Evolutionary conservation across 2,329 filamentous ascomycete genomes (phyloP), one percentile per base, ranked within the genome.

Genomic region (Colletotrichum graminicola): DNA sequence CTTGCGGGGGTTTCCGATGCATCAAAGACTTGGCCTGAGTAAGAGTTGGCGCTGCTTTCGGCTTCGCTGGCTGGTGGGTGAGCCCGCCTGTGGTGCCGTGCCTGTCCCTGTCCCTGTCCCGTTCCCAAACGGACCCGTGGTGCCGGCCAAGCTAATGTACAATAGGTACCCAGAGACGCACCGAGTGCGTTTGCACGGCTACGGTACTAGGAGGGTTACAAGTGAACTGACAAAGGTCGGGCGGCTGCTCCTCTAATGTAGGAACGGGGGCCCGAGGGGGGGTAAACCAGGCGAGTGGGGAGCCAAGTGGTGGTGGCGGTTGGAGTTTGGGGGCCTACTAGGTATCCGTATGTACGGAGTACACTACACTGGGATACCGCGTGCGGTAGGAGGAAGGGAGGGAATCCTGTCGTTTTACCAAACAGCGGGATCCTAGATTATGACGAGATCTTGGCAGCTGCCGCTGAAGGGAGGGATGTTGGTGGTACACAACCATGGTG

Each of bases 181-280:
- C 36, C 36, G 26, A 39, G 63, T 55, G 26, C 56, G 62, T 52
- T 55, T 16, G 36, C 32, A 66, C 26, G 18, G 47, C 43, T 43
- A 41, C 39, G 55, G 43, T 7, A 21, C 1, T 21, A 4, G 41
- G 43, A 45, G 43, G 43, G 43, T n/a, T 45, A n/a, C 43, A 45
- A n/a, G 21, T 10, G 8, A 45, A 45, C 43, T 11, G 21, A 45
- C 3, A 45, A n/a, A 45, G 54, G 54, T 60, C 57, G 59, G 39
- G 65, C 52, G 59, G 68, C 41, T 68, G 54, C 23, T 68, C 54
- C 67, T 68, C 41, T 43, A 43, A 71, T 71, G 68, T 68, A 68
- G 65, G 68, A 71, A 71, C 68, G 68, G 68, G 68, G 68, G 45
- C 52, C 49, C 63, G 39, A 55, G 65, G 68, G 68, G 63, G 54